These are phyloP conservation scores for Phytophthora syringae DNA, from an alignment of 352 stramenopile genomes.

Conservation along the genomic window DNA sequence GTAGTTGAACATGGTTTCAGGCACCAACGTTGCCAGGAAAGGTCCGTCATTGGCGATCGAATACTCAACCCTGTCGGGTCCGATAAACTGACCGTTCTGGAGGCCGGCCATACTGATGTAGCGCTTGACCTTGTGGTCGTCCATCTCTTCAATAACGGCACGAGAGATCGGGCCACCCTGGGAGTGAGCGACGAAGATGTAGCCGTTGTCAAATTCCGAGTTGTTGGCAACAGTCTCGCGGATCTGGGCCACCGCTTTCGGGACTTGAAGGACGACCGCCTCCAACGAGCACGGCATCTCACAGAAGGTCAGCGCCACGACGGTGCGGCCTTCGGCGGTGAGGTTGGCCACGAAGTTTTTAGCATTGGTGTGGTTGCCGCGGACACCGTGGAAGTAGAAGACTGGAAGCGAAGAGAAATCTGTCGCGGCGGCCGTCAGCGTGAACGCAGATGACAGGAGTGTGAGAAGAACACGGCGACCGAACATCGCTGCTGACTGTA, in stretches of 20 bases:
- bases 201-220: slow-evolving; percentile 19
- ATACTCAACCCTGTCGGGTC: slow-evolving; percentile 34
- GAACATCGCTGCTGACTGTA: too few relatives aligned
- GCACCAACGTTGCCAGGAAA: not conserved
- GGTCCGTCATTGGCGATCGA: not conserved
- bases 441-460: not conserved
- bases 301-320: slow-evolving; percentile 41
- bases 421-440: not conserved
- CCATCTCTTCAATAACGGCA: slow-evolving; percentile 53
- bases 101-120: slow-evolving; percentile 48
- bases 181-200: slow-evolving; percentile 34
- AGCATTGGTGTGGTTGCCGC: not conserved
- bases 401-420: not conserved
- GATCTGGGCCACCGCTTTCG: slow-evolving; percentile 40
- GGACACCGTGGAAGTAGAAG: not conserved
- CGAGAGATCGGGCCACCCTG: slow-evolving; percentile 47
- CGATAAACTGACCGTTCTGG: slow-evolving; percentile 51
- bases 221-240: slow-evolving; percentile 22
- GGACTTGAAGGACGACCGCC: slow-evolving; percentile 33
- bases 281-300: slow-evolving; percentile 29
- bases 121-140: slow-evolving; percentile 49
- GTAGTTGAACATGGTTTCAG: slow-evolving; percentile 14
- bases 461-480: slow-evolving; percentile 40
- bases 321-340: slow-evolving; percentile 7
- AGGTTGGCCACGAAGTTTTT: slow-evolving; percentile 10